Conservation (phyloP, 345 rosid species). For the Arabidopsis thaliana region TAIR10.1 NC_003074.8:21955001-21955500, state of each 20-base stretch:
- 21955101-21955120: constrained; percentile 19
- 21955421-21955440: constrained; percentile 98
- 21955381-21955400: constrained; percentile 16
- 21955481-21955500: constrained; percentile 77
- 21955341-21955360: constrained; percentile 22
- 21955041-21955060: constrained; percentile 13
- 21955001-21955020: constrained; percentile 17
- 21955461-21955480: constrained; percentile 95
- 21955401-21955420: constrained; percentile 59
- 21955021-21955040: constrained; percentile 11
- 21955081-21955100: constrained; percentile 16
- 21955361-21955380: neutral
- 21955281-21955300: constrained; percentile 98
- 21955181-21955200: constrained; percentile 76
- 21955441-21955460: constrained; percentile 95
- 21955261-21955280: constrained; percentile 99
- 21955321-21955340: constrained; percentile 17
- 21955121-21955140: constrained; percentile 8
- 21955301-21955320: constrained; percentile 64
- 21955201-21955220: constrained; percentile 69
- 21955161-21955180: constrained; percentile 91
- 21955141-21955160: constrained; percentile 63
- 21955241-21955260: constrained; percentile 93
- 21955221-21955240: constrained; percentile 87
- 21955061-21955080: constrained; percentile 7